Evolutionary conservation across 2,329 filamentous ascomycete genomes (phyloP).

Genomic region (Paraphoma sp.): DNA sequence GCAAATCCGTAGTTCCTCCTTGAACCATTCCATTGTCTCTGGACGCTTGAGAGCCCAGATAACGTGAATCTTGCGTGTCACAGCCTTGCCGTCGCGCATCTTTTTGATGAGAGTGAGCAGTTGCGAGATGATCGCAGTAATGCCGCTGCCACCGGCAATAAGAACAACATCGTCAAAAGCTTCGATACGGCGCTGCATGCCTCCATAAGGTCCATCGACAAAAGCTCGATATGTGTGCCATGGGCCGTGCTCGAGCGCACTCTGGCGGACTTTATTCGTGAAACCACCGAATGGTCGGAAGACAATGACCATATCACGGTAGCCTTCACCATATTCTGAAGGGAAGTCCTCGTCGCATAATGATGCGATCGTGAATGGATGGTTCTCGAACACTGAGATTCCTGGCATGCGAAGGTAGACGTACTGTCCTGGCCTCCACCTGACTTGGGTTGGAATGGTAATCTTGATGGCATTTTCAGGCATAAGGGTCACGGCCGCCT

Average conservation of each 20-base stretch:
- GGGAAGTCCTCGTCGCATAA: constrained; percentile 93
- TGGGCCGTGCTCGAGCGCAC: constrained; percentile 82
- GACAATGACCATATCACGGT: constrained; percentile 86
- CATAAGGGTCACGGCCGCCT: constrained; percentile 87
- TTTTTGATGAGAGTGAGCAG: constrained; percentile 93
- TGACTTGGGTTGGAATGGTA: constrained; percentile 90
- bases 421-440: constrained; percentile 92
- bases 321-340: constrained; percentile 86
- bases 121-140: constrained; percentile 92
- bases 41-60: constrained; percentile 93
- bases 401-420: constrained; percentile 94
- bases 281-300: constrained; percentile 93
- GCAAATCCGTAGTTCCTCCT: constrained; percentile 91
- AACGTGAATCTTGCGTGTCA: constrained; percentile 87
- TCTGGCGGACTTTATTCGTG: constrained; percentile 82
- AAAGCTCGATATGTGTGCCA: constrained; percentile 93
- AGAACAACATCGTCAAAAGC: constrained; percentile 94
- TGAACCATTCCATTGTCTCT: constrained; percentile 97
- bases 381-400: constrained; percentile 88
- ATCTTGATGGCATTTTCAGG: constrained; percentile 95
- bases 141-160: constrained; percentile 91
- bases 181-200: constrained; percentile 87
- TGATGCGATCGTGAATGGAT: constrained; percentile 94
- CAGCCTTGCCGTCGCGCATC: constrained; percentile 92
- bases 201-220: constrained; percentile 92